Base-by-base conservation (phyloP, 352 stramenopile species). In the Pythium biforme region DNA sequence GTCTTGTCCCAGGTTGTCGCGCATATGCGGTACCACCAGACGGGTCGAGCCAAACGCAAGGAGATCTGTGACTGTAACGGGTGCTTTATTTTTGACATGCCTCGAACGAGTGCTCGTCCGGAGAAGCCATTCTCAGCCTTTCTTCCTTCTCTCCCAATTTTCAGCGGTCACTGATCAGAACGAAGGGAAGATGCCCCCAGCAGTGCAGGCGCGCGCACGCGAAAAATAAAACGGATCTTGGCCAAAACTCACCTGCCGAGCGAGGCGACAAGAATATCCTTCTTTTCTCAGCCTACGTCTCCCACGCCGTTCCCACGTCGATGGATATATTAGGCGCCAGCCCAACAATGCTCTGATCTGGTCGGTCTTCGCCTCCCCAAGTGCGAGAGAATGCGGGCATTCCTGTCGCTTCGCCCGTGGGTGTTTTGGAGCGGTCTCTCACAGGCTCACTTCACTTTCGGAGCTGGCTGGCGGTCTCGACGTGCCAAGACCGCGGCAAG, bases 51-150 rank as follows among this genome's bases (percentile, higher is more conserved):
- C 31, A 34, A 10, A 41, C 2, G 34, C n/a, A 14, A 20, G 37
- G 17, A 43, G 34, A 61, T 53, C 54, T 61, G 41, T 43, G 41
- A 53, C 54, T 52, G 41, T 31, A 45, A 45, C 26, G 40, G 17
- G n/a, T 45, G 51, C n/a, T 9, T 25, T 46, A 41, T 59, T 19
- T 49, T 51, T 51, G 23, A 26, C 29, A 33, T 8, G 29, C 20
- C 29, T n/a, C n/a, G n/a, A n/a, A n/a, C n/a, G n/a, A n/a, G n/a
- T n/a, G n/a, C 20, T 22, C 29, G 3, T 17, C 43, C 31, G 31
- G 31, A 37, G 37, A 43, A 43, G 37, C 12, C 14, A 17, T 20
- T 20, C 37, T n/a, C 37, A 43, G 9, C 17, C 37, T 5, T 10
- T 14, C 2, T n/a, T 4, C n/a, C 14, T 4, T 8, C 4, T 4